phyloP scores from a whole-genome alignment of 1,139 yeast species.

The Lodderomyces metapsilosis region DNA sequence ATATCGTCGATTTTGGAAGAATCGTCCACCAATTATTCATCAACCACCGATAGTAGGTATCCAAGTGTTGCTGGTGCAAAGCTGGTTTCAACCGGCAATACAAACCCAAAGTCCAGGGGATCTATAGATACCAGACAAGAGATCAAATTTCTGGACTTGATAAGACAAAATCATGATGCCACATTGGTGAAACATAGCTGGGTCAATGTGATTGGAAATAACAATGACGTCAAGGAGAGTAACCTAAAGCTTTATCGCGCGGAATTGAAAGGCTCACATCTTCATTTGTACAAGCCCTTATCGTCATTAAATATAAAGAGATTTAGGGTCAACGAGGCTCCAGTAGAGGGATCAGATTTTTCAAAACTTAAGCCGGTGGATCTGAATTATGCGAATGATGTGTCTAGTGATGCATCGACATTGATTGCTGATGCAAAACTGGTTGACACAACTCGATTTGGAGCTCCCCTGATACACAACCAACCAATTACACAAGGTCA shows the following conservation, averaged over 20 bases:
- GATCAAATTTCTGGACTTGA: conserved; percentile 18
- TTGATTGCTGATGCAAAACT: conserved; percentile 1
- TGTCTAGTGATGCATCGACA: conserved; percentile 1
- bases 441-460: neutral
- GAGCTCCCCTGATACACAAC: neutral
- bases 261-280: conserved; percentile 62
- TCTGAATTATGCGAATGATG: neutral
- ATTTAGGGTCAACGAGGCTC: conserved; percentile 28
- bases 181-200: conserved; percentile 37
- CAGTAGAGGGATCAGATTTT: neutral
- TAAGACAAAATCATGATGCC: conserved; percentile 35
- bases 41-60: conserved; percentile 1
- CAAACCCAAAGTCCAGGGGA: neutral
- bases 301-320: conserved; percentile 46
- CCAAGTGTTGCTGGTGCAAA: neutral
- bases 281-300: conserved; percentile 57
- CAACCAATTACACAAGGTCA: neutral
- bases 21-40: conserved; percentile 3
- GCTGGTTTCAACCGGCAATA: neutral
- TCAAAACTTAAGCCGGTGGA: neutral
- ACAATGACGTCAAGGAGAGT: conserved; percentile 36
- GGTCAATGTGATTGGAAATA: conserved; percentile 35
- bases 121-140: neutral
- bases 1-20: conserved; percentile 7
- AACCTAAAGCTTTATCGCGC: conserved; percentile 52